phyloP scores from a whole-genome alignment of 352 stramenopile genomes.

The Halophytophthora polymorphica region DNA sequence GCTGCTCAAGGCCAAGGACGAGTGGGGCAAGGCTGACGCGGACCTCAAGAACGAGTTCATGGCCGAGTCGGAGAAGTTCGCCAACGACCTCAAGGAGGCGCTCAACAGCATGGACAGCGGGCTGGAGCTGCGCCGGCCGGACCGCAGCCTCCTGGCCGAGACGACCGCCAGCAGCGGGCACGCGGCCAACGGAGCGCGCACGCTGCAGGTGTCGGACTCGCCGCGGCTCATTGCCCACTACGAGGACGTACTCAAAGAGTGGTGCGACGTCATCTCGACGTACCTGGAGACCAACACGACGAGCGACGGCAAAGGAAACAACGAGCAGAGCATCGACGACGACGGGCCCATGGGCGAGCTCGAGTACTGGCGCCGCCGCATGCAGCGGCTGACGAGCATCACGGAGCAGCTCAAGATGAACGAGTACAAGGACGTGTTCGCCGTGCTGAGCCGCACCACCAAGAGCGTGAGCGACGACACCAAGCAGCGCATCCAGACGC shows the following conservation, averaged over 20 bases:
- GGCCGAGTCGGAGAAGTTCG: conserved; percentile 94
- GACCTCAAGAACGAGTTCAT: conserved; percentile 93
- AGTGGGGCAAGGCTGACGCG: conserved; percentile 94
- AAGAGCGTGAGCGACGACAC: conserved; percentile 86
- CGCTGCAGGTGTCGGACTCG: conserved; percentile 81
- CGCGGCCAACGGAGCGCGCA: conserved; percentile 35
- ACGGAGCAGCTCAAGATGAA: conserved; percentile 98
- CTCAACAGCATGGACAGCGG: conserved; percentile 95
- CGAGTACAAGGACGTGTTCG: conserved; percentile 95
- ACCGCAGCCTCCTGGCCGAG: conserved; percentile 72
- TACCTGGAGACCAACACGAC: conserved; percentile 91
- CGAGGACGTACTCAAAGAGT: conserved; percentile 96
- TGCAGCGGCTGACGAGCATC: conserved; percentile 98
- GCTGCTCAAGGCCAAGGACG: conserved; percentile 90
- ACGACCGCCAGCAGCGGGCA: conserved; percentile 39
- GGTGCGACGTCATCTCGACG: conserved; percentile 94
- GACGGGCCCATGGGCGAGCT: conserved; percentile 95
- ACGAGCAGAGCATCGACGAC: conserved; percentile 76
- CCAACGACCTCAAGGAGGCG: conserved; percentile 92
- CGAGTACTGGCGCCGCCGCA: conserved; percentile 95
- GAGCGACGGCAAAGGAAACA: conserved; percentile 51
- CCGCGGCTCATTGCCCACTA: conserved; percentile 92
- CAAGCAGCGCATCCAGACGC: conserved; percentile 92
- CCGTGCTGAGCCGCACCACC: conserved; percentile 83
- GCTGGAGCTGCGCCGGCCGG: conserved; percentile 88